phyloP scores from a whole-genome alignment of 2,329 filamentous ascomycete species.

The Coniochaeta hoffmannii region DNA sequence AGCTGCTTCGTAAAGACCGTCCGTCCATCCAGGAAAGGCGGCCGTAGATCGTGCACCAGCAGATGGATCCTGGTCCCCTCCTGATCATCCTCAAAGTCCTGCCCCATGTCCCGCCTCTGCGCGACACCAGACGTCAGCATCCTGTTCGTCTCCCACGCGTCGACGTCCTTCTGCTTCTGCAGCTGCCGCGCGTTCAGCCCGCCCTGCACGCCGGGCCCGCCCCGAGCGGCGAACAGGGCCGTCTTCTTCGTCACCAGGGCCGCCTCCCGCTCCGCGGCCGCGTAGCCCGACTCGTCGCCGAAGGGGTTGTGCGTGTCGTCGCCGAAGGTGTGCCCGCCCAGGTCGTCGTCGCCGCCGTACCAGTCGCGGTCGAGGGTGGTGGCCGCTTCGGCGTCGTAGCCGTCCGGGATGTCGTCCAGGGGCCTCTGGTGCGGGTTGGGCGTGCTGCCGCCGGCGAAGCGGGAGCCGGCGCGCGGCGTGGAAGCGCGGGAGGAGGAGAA shows the following conservation, averaged over 20 bases:
- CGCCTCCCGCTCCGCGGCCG: constrained; percentile 63
- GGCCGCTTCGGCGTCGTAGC: constrained; percentile 57
- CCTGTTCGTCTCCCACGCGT: constrained; percentile 97
- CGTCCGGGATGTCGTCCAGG: constrained; percentile 55
- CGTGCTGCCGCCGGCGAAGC: constrained; percentile 24
- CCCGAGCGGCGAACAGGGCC: constrained; percentile 43
- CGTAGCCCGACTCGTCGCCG: constrained; percentile 67
- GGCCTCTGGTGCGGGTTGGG: constrained; percentile 44
- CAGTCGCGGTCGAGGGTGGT: constrained; percentile 81
- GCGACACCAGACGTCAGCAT: constrained; percentile 97
- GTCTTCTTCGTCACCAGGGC: constrained; percentile 75
- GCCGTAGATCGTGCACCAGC: constrained; percentile 85
- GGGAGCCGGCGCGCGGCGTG: constrained; percentile 21
- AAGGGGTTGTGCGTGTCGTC: constrained; percentile 94
- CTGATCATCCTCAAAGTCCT: constrained; percentile 83
- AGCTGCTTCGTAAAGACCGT: constrained; percentile 97
- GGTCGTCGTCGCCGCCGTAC: constrained; percentile 87
- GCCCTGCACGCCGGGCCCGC: background rate
- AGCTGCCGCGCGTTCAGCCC: constrained; percentile 65
- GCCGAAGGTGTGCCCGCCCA: constrained; percentile 74
- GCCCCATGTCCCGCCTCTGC: constrained; percentile 73
- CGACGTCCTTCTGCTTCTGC: constrained; percentile 88
- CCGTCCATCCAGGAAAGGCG: constrained; percentile 89
- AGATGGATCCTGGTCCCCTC: constrained; percentile 85
- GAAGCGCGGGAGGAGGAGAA: constrained; percentile 17